These are phyloP conservation scores for Nicotiana benthamiana DNA, from an alignment of 257 asterid genomes.

Conservation along the genomic window DNA sequence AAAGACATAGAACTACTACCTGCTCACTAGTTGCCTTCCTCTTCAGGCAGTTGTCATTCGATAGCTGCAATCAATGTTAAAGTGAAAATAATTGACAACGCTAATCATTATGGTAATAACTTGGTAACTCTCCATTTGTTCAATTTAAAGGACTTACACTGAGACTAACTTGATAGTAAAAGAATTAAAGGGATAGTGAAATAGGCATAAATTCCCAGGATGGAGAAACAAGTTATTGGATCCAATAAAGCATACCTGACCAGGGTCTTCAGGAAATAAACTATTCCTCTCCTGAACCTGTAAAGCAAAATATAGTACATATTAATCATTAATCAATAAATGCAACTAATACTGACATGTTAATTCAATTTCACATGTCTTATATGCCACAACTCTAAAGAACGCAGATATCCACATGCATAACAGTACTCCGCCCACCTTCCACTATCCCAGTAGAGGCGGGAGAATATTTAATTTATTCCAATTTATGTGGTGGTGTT, in stretches of 20 bases:
- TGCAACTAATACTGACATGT: not conserved
- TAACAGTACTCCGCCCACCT: not conserved
- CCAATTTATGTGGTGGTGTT: too few relatives aligned
- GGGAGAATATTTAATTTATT: not conserved
- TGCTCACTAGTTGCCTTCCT: conserved; percentile 34
- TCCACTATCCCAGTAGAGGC: not conserved
- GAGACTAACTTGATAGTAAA: too few relatives aligned
- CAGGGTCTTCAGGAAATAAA: conserved; percentile 66
- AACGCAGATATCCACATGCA: not conserved
- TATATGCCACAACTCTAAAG: conserved; percentile 2
- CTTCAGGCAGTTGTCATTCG: conserved; percentile 44
- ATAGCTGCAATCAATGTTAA: conserved; percentile 19
- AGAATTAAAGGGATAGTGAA: not conserved
- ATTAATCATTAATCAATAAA: conserved; percentile 21
- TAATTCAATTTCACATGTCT: conserved; percentile 25
- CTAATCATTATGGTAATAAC: too few relatives aligned
- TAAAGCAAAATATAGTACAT: conserved; percentile 4
- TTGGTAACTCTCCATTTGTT: too few relatives aligned
- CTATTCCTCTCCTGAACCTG: conserved; percentile 45
- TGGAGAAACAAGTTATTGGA: conserved; percentile 1
- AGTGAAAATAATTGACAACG: not conserved
- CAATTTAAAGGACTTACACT: too few relatives aligned
- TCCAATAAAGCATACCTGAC: conserved; percentile 47
- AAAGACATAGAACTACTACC: conserved; percentile 16
- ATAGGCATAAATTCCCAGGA: not conserved